These are phyloP conservation scores for Celoporthe dispersa DNA, from an alignment of 2,329 filamentous ascomycete genomes.

Conservation along the genomic window DNA sequence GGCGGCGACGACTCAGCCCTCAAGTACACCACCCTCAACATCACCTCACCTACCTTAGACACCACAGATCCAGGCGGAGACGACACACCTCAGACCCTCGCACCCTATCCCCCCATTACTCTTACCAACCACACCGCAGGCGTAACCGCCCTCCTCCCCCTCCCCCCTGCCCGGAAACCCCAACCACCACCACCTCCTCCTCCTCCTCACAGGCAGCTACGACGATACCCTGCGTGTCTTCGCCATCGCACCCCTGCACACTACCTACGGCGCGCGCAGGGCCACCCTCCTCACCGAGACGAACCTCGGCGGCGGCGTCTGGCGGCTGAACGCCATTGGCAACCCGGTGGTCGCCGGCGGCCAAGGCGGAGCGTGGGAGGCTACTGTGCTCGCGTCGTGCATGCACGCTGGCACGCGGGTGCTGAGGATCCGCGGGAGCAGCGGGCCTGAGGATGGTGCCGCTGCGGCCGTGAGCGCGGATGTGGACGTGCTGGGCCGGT, in stretches of 20 bases:
- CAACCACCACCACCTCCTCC: slow-evolving; percentile 46
- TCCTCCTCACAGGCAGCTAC: slow-evolving; percentile 87
- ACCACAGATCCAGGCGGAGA: neutral
- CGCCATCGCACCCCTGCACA: slow-evolving; percentile 48
- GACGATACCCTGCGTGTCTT: slow-evolving; percentile 81
- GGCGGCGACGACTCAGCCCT: slow-evolving; percentile 78
- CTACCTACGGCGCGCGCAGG: slow-evolving; percentile 46
- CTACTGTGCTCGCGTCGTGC: slow-evolving; percentile 71
- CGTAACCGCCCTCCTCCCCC: slow-evolving; percentile 82
- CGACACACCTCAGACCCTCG: slow-evolving; percentile 19
- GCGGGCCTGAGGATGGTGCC: slow-evolving; percentile 33
- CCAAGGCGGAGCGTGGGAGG: slow-evolving; percentile 30
- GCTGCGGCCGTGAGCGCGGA: slow-evolving; percentile 47
- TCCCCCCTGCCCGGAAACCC: slow-evolving; percentile 56
- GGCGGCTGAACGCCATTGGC: slow-evolving; percentile 73
- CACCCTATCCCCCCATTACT: slow-evolving; percentile 32
- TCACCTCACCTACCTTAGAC: neutral
- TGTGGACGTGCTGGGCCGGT: slow-evolving; percentile 70
- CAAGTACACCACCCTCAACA: slow-evolving; percentile 45
- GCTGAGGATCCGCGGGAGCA: slow-evolving; percentile 46
- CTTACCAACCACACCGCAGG: slow-evolving; percentile 69
- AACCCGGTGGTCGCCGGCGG: slow-evolving; percentile 11
- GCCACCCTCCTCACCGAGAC: slow-evolving; percentile 63
- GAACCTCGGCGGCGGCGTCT: slow-evolving; percentile 81
- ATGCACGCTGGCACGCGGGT: slow-evolving; percentile 88